These are phyloP conservation scores for Diplotaxis tenuifolia DNA, from an alignment of 345 rosid genomes.

Conservation along the genomic window DNA sequence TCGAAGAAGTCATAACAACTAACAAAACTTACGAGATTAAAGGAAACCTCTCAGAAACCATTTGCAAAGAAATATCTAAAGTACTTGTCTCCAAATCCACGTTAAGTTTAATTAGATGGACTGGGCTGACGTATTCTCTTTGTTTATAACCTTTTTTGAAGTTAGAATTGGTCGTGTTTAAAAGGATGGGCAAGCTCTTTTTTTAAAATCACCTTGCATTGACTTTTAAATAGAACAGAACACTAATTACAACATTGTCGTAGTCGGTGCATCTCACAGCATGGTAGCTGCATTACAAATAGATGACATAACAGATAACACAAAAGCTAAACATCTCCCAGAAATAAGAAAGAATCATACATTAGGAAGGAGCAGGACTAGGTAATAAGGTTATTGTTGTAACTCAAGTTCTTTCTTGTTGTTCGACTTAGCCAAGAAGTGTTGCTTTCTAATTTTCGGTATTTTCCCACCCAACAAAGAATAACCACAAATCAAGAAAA, in stretches of 20 bases:
- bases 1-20: not conserved
- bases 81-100: not conserved
- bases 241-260: not conserved
- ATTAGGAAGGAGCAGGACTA: not conserved
- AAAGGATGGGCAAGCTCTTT: not conserved
- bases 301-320: not conserved
- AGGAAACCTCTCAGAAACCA: conserved; percentile 10
- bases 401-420: not conserved
- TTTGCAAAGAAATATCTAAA: not conserved
- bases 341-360: not conserved
- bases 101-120: not conserved
- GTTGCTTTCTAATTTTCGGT: no score
- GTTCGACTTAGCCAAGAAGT: no score
- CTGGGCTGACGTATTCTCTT: not conserved
- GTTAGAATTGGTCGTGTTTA: not conserved
- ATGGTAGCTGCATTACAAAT: not conserved
- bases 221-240: not conserved
- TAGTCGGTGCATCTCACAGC: not conserved
- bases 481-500: no score
- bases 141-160: not conserved
- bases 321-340: not conserved
- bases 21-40: not conserved
- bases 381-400: not conserved
- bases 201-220: not conserved
- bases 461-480: no score